phyloP scores from a whole-genome alignment of 2,329 filamentous ascomycete genomes.

The Beauveria sp. region DNA sequence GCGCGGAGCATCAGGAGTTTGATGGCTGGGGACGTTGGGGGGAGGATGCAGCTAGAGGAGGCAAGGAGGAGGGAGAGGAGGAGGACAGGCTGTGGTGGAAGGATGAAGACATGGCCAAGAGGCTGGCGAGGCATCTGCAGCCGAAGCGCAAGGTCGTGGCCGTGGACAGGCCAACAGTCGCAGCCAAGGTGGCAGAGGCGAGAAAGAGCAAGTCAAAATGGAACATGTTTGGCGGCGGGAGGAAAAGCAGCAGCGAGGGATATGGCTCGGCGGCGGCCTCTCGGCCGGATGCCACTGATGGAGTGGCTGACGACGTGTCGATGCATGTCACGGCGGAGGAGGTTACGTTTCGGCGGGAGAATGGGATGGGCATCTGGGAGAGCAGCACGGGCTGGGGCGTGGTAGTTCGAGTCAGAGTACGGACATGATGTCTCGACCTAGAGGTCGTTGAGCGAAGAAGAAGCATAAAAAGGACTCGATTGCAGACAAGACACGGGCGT shows the following conservation, averaged over 20 bases:
- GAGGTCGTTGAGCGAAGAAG: no score
- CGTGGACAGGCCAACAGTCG: conserved; percentile 20
- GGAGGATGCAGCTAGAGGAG: conserved; percentile 7
- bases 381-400: conserved; percentile 36
- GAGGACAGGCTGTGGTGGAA: conserved; percentile 29
- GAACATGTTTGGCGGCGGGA: background rate
- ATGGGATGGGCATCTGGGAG: conserved; percentile 38
- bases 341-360: conserved; percentile 36
- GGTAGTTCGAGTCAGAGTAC: conserved; percentile 26
- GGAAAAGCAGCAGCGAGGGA: background rate
- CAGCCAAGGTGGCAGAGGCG: conserved; percentile 22
- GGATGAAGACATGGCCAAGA: conserved; percentile 32
- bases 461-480: no score
- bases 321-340: conserved; percentile 34
- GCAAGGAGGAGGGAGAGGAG: background rate
- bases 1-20: conserved; percentile 21
- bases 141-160: conserved; percentile 18
- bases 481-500: background rate
- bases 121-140: conserved; percentile 31
- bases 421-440: background rate
- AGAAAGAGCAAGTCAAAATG: conserved; percentile 22
- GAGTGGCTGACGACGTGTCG: conserved; percentile 16
- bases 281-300: background rate
- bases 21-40: conserved; percentile 36
- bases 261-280: background rate